Evolutionary conservation across 2,329 filamentous ascomycete species (phyloP), one percentile per base, ranked within the genome.

Genomic region (Neoascochyta sp.): DNA sequence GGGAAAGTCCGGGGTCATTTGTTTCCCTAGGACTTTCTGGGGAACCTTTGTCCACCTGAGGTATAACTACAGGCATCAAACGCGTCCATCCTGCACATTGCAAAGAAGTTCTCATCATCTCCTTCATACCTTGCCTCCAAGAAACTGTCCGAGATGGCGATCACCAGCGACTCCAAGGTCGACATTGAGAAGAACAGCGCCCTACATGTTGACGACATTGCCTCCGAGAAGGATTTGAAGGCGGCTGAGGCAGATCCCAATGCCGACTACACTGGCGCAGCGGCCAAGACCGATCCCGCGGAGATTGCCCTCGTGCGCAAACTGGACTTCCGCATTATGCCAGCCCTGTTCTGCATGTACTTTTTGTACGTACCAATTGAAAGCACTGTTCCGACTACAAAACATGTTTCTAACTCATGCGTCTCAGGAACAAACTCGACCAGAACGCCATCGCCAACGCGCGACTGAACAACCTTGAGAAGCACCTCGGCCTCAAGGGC

Each of bases 371-470:
- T 36, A 8, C 9, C n/a, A 7, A 20, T 20, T 10, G 18, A 20
- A n/a, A n/a, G n/a, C n/a, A n/a, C n/a, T n/a, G n/a, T n/a, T n/a
- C n/a, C n/a, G n/a, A 7, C 13, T 8, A 3, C 10, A 23, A 3
- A 4, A 11, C 2, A 16, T 17, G 9, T 20, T 8, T n/a, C n/a
- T n/a, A n/a, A n/a, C n/a, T 21, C n/a, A 18, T 10, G 21, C 18
- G 9, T 3, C 12, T 4, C 14, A 11, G 10, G 3, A 22, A 62
- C 32, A 60, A 53, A 23, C 49, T 54, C 8, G 77, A 80, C 46
- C 69, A 76, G 16, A 79, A 80, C 55, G 79, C 81, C 54, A 80
- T 83, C 38, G 77, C 77, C 1, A 71, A 78, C 3, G 80, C 80
- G 0, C 70, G 73, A 8, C 66, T 83, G 27, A 75, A 77, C 50